phyloP scores from a whole-genome alignment of 352 stramenopile genomes.

The Pythium dissimile region DNA sequence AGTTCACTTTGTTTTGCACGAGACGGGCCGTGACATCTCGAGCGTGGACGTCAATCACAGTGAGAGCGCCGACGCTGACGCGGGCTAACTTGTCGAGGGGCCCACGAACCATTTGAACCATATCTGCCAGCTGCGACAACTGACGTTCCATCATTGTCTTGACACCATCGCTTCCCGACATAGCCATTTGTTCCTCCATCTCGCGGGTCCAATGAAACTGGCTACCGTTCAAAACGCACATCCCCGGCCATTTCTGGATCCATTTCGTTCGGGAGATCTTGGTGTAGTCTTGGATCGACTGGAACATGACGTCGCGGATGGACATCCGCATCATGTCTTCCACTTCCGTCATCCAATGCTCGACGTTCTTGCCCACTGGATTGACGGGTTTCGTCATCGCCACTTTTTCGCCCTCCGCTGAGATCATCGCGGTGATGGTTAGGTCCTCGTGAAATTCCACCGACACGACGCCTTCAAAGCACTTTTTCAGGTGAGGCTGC shows the following conservation, averaged over 20 bases:
- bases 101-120: slow-evolving; percentile 91
- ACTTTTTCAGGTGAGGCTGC: slow-evolving; percentile 94
- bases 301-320: slow-evolving; percentile 91
- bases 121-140: slow-evolving; percentile 90
- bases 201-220: slow-evolving; percentile 95
- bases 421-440: slow-evolving; percentile 91
- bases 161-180: slow-evolving; percentile 81
- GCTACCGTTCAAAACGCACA: slow-evolving; percentile 93
- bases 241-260: slow-evolving; percentile 94
- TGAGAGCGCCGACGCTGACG: slow-evolving; percentile 91
- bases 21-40: slow-evolving; percentile 91
- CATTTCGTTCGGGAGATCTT: slow-evolving; percentile 89
- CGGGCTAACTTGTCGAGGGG: slow-evolving; percentile 89
- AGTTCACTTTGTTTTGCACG: slow-evolving; percentile 76
- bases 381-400: slow-evolving; percentile 83
- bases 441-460: slow-evolving; percentile 91
- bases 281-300: slow-evolving; percentile 90
- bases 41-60: slow-evolving; percentile 95
- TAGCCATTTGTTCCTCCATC: slow-evolving; percentile 88
- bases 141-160: slow-evolving; percentile 90
- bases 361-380: slow-evolving; percentile 92
- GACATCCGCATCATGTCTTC: slow-evolving; percentile 91
- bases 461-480: slow-evolving; percentile 93
- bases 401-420: slow-evolving; percentile 88
- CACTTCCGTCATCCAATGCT: slow-evolving; percentile 95